Evolutionary conservation across 352 stramenopile species (phyloP).

Genomic region (Pythium rhizo-oryzae): DNA sequence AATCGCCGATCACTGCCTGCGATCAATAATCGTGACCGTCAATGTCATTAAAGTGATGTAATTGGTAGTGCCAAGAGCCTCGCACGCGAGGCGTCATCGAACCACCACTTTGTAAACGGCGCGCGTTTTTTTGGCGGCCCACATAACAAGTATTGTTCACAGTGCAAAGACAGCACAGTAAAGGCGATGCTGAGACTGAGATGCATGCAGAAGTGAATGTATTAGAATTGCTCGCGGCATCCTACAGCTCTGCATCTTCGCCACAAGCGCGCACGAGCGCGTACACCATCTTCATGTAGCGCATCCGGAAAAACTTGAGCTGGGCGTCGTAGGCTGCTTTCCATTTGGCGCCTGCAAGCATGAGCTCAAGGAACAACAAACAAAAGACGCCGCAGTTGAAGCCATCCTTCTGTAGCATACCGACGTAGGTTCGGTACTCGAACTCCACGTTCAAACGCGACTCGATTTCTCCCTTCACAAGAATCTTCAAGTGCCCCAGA

Average conservation of each 20-base stretch:
- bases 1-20: too few relatives aligned
- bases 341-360: too few relatives aligned
- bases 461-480: not conserved
- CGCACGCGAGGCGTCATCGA: not conserved
- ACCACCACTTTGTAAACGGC: not conserved
- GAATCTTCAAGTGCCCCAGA: not conserved
- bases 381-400: too few relatives aligned
- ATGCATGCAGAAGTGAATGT: not conserved
- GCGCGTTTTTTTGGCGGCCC: not conserved
- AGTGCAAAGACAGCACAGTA: not conserved
- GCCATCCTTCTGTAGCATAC: too few relatives aligned
- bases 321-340: not conserved
- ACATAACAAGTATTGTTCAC: not conserved
- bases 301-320: not conserved
- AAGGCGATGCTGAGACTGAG: not conserved
- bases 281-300: not conserved
- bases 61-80: not conserved
- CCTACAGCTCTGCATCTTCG: not conserved
- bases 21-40: too few relatives aligned
- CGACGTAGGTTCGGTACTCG: not conserved
- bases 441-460: not conserved
- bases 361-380: too few relatives aligned
- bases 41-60: too few relatives aligned
- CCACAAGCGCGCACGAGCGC: not conserved
- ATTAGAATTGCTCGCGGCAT: not conserved